These are phyloP conservation scores for Trametes punicea DNA, from an alignment of 768 basidiomycete genomes.

Conservation along the genomic window DNA sequence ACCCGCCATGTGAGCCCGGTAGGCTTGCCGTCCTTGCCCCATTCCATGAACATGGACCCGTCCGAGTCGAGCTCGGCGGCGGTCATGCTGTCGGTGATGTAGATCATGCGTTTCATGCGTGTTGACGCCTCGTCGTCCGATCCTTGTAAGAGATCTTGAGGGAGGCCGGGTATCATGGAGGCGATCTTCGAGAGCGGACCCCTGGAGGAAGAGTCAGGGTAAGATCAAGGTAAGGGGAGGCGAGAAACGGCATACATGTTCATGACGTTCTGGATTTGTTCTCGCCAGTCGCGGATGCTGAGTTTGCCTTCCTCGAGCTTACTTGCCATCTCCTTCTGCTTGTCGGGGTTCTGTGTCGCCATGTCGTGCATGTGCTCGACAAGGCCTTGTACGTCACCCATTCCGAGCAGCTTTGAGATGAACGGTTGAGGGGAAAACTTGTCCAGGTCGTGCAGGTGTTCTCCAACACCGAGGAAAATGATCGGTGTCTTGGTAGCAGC, in stretches of 20 bases:
- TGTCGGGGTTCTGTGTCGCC: conserved; percentile 89
- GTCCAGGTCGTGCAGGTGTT: conserved; percentile 96
- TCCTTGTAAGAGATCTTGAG: conserved; percentile 86
- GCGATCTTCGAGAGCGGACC: conserved; percentile 99
- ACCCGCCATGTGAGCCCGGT: conserved; percentile 88
- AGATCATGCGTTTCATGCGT: conserved; percentile 97
- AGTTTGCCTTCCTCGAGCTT: conserved; percentile 97
- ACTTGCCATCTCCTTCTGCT: conserved; percentile 97
- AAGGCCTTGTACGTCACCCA: conserved; percentile 95
- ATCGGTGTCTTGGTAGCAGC: conserved; percentile 99
- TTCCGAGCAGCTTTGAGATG: conserved; percentile 91
- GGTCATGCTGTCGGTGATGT: conserved; percentile 98
- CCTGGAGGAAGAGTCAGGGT: conserved; percentile 45
- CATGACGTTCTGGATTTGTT: conserved; percentile 97
- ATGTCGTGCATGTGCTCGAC: conserved; percentile 99
- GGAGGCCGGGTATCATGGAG: conserved; percentile 97
- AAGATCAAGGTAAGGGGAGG: neutral
- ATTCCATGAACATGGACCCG: conserved; percentile 85
- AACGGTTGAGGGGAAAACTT: conserved; percentile 95
- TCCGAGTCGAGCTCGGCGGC: conserved; percentile 92
- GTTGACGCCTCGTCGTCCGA: conserved; percentile 89
- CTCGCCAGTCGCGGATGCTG: conserved; percentile 95
- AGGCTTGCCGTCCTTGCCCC: conserved; percentile 79
- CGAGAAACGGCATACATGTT: conserved; percentile 67
- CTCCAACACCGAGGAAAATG: conserved; percentile 96